Base-by-base conservation (phyloP, 441 rosid species). In the Adansonia madagascariensis region DNA sequence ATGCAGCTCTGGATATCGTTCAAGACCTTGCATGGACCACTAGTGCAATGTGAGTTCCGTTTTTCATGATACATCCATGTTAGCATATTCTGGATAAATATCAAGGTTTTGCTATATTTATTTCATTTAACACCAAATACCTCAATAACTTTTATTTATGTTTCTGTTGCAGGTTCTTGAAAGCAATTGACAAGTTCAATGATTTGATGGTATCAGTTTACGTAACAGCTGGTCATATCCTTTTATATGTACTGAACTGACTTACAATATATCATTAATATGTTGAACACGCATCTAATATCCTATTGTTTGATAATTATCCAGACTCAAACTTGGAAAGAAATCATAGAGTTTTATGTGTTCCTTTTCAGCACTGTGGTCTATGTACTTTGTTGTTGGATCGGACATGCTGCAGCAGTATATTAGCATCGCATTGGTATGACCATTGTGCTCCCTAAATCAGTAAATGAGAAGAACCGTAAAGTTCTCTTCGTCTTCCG, bases 181-280 rank as follows among this genome's bases (percentile, higher is more conserved):
- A 96, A 85, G 86, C 92, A 71, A 90, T 94, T 8, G 99, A 96
- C 89, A 87, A 91, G 81, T 96, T 96, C 55, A 96, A 94, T 83
- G 98, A 96, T 80, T 84, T 94, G 81, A 94, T 91, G 80, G 98
- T 94, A 18, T 96, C 99, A 9, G 98, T 94, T 10, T 94, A 94
- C 77, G 98, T 94, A 71, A 96, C 98, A 11, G 98, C 98, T 75
- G 98, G 96, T 80, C 98, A 92, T 94, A 96, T 96, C 99, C 99
- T 96, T 88, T 74, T 27, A 0, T 61, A 76, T 59, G 4, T 53
- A 35, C 9, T 53, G 56, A 56, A 24, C 31, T 43, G 46, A 71
- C 8, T 78, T 67, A 49, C 39, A 55, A 27, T 39, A 39, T 39
- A 77, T 44, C 2, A 24, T 14, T 57, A 14, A 35, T 57, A 24